Conservation (phyloP, 352 stramenopile genomes). For the Pythium apleroticum region DNA sequence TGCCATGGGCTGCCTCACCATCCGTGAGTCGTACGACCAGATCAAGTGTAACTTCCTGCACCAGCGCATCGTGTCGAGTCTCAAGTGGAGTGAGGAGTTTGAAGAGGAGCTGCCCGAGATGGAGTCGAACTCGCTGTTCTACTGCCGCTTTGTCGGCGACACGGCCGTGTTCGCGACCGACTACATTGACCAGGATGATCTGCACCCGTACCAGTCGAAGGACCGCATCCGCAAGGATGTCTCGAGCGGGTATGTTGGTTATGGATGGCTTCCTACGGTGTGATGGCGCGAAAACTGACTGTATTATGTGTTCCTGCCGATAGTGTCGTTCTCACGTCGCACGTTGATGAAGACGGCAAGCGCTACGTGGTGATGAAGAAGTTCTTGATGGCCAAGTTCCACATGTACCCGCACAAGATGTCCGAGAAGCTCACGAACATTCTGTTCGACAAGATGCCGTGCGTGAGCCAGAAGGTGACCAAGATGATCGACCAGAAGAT, state of each 20-base stretch:
- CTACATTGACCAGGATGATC: slow-evolving; percentile 78
- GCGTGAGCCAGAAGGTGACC: slow-evolving; percentile 63
- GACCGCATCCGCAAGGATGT: slow-evolving; percentile 80
- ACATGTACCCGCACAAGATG: slow-evolving; percentile 78
- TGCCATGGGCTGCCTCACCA: slow-evolving; percentile 59
- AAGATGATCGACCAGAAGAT: slow-evolving; percentile 55
- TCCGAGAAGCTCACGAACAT: slow-evolving; percentile 57
- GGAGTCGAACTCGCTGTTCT: slow-evolving; percentile 76
- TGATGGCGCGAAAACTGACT: too few species aligned
- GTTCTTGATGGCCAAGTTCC: slow-evolving; percentile 76
- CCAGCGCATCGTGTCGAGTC: slow-evolving; percentile 73
- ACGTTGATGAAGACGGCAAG: slow-evolving; percentile 59
- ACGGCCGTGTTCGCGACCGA: slow-evolving; percentile 64
- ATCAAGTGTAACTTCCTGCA: slow-evolving; percentile 85
- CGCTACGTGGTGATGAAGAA: slow-evolving; percentile 80
- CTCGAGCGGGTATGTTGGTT: slow-evolving; percentile 46
- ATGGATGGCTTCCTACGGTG: too few species aligned
- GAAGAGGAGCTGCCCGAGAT: slow-evolving; percentile 54
- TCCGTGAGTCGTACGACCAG: slow-evolving; percentile 70
- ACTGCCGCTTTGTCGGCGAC: slow-evolving; percentile 60
- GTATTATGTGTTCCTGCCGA: background rate
- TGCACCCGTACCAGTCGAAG: slow-evolving; percentile 69
- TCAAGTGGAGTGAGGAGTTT: slow-evolving; percentile 57
- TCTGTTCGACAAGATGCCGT: slow-evolving; percentile 63
- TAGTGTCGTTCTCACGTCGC: slow-evolving; percentile 62